A percentile compares a stretch with the other conserved stretches of the same genome.
phyloP scores from a whole-genome alignment of 129 eudicot genomes.

The Tagetes patula region DNA sequence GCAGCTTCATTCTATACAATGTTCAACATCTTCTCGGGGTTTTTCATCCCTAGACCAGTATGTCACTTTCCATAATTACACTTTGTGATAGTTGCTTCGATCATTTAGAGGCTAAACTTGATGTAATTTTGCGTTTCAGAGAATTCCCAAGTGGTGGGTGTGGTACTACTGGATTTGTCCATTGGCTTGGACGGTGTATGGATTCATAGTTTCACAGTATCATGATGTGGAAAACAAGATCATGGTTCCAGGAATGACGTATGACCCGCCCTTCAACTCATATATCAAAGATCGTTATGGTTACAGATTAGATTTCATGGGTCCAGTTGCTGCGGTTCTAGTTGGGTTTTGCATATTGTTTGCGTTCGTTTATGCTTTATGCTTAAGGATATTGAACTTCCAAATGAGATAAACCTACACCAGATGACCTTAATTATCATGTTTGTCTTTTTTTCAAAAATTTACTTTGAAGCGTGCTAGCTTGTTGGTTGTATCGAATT shows the following conservation, averaged over 20 bases:
- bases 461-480: neutral
- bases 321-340: conserved; percentile 48
- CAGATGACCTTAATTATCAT: neutral
- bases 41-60: conserved; percentile 68
- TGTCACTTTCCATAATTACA: conserved; percentile 14
- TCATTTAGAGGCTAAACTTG: neutral
- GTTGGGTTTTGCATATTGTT: conserved; percentile 55
- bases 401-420: conserved; percentile 45
- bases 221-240: conserved; percentile 49
- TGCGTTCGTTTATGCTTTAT: conserved; percentile 45
- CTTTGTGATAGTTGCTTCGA: neutral
- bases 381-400: conserved; percentile 51
- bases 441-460: neutral
- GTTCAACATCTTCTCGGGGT: conserved; percentile 60
- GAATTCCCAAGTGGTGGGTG: conserved; percentile 65
- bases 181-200: conserved; percentile 62
- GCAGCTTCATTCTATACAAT: conserved; percentile 61
- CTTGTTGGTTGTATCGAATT: neutral
- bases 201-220: conserved; percentile 52
- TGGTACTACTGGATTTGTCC: conserved; percentile 80
- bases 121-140: conserved; percentile 32
- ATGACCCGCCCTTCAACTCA: conserved; percentile 30
- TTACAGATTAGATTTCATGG: conserved; percentile 49
- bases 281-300: conserved; percentile 45
- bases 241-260: conserved; percentile 41